Evolutionary conservation across 129 eudicot genomes (phyloP).

Genomic region (Erigeron canadensis): DNA sequence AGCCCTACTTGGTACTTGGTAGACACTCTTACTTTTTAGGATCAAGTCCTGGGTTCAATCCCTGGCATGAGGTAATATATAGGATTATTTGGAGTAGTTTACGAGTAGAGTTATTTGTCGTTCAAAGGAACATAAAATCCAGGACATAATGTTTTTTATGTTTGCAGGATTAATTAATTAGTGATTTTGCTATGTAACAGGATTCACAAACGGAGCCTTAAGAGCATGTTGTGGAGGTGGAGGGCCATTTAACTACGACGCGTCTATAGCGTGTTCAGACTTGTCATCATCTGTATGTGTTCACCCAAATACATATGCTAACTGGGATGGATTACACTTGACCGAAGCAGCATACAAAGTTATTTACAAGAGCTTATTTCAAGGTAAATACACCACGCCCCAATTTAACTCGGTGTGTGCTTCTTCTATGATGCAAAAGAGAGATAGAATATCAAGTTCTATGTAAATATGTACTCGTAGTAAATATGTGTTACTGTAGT

Average conservation of each 20-base stretch:
- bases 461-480: conserved; percentile 14
- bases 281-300: conserved; percentile 14
- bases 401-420: conserved; percentile 23
- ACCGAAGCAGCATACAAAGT: conserved; percentile 32
- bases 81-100: too few species aligned
- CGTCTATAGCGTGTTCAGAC: conserved; percentile 22
- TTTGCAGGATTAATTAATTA: not conserved
- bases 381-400: conserved; percentile 35
- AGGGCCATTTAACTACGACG: conserved; percentile 31
- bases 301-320: conserved; percentile 22
- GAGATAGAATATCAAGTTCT: conserved; percentile 17
- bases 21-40: too few species aligned
- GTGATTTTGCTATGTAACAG: not conserved
- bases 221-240: conserved; percentile 40
- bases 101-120: too few species aligned
- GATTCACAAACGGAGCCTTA: conserved; percentile 31
- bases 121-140: too few species aligned
- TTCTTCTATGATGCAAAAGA: not conserved
- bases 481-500: not conserved
- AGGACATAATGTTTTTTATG: not conserved
- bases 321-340: conserved; percentile 38
- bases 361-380: conserved; percentile 38
- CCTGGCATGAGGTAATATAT: too few species aligned
- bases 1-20: too few species aligned
- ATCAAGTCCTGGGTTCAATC: too few species aligned